Evolutionary conservation across 805 yeast species (phyloP).

Genomic region (Ogataea saltuana): DNA sequence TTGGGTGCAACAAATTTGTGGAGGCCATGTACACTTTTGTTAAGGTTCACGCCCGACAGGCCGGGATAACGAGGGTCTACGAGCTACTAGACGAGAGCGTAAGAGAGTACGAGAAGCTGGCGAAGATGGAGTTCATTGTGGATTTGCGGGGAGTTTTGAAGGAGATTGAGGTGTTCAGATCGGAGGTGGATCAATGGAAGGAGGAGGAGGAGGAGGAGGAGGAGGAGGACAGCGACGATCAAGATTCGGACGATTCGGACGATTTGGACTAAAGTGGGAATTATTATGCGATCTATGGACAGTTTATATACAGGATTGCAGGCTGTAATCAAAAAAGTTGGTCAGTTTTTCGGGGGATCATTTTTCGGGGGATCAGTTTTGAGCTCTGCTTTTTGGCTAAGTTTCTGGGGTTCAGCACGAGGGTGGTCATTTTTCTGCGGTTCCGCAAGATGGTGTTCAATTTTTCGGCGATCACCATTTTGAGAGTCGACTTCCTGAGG

Average conservation of each 20-base stretch:
- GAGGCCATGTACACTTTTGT: slow-evolving; percentile 21
- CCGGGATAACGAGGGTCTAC: slow-evolving; percentile 2
- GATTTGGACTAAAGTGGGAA: no score
- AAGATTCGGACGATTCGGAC: background rate
- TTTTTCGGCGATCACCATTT: no score
- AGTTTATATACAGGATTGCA: background rate
- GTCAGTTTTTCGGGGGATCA: no score
- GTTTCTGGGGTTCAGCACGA: no score
- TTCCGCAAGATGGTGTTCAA: no score
- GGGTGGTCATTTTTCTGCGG: no score
- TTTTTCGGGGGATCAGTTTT: no score
- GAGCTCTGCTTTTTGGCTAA: no score
- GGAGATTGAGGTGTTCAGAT: slow-evolving; percentile 9
- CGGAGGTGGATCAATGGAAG: slow-evolving; percentile 5
- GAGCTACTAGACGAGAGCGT: slow-evolving; percentile 11
- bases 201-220: slow-evolving; percentile 1
- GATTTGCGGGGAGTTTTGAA: slow-evolving; percentile 7
- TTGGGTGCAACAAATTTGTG: slow-evolving; percentile 27
- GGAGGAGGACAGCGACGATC: slow-evolving; percentile 2
- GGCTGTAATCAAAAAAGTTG: no score
- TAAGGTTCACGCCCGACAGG: slow-evolving; percentile 7
- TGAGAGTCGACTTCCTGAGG: background rate
- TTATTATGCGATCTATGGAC: no score
- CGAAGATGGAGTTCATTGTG: slow-evolving; percentile 9
- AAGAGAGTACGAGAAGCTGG: slow-evolving; percentile 12